A percentile compares a stretch with the other conserved stretches of the same genome.
phyloP scores from a whole-genome alignment of 2,329 filamentous ascomycete genomes.

The Plectosphaerella cucumerina region DNA sequence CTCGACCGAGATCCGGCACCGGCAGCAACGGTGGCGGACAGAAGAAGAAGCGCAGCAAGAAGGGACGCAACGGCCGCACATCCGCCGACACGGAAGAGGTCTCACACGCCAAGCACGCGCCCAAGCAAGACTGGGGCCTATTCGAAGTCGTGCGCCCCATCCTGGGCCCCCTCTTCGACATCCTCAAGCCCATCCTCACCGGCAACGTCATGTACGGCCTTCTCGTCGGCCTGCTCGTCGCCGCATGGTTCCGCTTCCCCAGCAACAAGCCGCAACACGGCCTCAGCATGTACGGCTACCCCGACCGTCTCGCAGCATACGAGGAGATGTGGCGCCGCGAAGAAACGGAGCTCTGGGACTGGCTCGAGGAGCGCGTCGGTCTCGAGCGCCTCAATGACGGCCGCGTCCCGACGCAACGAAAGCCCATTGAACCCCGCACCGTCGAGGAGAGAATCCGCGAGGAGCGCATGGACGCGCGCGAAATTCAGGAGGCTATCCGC shows the following conservation, averaged over 20 bases:
- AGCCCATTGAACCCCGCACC: slow-evolving; percentile 39
- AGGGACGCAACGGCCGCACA: slow-evolving; percentile 41
- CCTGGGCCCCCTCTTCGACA: slow-evolving; percentile 65
- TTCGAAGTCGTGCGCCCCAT: slow-evolving; percentile 73
- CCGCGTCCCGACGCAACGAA: slow-evolving; percentile 37
- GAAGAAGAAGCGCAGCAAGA: slow-evolving; percentile 59
- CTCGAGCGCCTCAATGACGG: slow-evolving; percentile 54
- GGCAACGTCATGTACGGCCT: slow-evolving; percentile 75
- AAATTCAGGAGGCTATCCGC: slow-evolving; percentile 75
- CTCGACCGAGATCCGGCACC: slow-evolving; percentile 51
- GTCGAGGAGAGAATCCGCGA: slow-evolving; percentile 56
- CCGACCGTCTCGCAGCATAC: slow-evolving; percentile 75
- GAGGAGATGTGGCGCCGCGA: slow-evolving; percentile 90
- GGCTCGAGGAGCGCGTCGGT: slow-evolving; percentile 83
- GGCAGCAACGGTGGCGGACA: slow-evolving; percentile 36
- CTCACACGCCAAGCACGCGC: slow-evolving; percentile 34
- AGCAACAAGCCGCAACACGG: slow-evolving; percentile 21
- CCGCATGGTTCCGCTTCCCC: slow-evolving; percentile 64
- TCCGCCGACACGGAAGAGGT: slow-evolving; percentile 35
- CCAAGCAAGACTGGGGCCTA: slow-evolving; percentile 64
- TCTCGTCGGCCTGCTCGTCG: slow-evolving; percentile 67
- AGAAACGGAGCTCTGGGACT: slow-evolving; percentile 87
- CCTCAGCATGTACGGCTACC: slow-evolving; percentile 36
- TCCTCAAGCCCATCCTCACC: slow-evolving; percentile 67
- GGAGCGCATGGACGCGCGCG: slow-evolving; percentile 63